Percentiles rank a stretch among this genome's conserved stretches.
Evolutionary conservation across 2,329 filamentous ascomycete species (phyloP).

Genomic region (Graphiopsis chlorocephala): DNA sequence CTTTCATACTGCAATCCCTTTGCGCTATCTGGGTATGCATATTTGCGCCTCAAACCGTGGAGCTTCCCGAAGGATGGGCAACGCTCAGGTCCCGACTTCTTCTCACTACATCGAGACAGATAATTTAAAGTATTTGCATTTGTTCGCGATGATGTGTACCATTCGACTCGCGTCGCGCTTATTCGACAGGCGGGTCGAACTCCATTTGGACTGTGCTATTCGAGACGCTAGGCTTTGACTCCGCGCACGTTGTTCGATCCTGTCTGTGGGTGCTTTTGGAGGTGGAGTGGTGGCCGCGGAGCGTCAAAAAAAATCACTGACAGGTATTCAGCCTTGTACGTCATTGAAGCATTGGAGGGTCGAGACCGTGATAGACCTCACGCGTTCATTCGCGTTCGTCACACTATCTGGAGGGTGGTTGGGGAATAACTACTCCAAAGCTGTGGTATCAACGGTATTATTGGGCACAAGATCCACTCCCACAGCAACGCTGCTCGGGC

Average conservation of each 20-base stretch:
- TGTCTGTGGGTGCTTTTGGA: constrained; percentile 3
- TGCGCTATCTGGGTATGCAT: neutral
- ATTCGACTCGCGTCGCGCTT: neutral
- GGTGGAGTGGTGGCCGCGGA: constrained; percentile 10
- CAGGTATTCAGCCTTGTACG: constrained; percentile 11
- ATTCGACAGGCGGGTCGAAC: neutral
- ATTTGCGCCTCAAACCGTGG: neutral
- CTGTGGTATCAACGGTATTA: neutral
- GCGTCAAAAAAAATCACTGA: neutral
- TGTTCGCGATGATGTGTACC: neutral
- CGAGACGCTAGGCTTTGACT: neutral
- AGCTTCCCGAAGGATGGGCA: neutral
- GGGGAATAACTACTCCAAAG: neutral
- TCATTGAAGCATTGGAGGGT: neutral
- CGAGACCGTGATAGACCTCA: neutral
- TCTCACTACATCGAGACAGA: neutral
- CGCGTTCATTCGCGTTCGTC: neutral
- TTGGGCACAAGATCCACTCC: neutral
- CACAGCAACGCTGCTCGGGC: neutral
- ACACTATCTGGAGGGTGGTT: neutral
- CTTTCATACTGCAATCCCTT: neutral
- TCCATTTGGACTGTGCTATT: neutral
- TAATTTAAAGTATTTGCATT: neutral
- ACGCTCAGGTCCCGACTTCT: neutral
- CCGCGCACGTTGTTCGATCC: constrained; percentile 9